These are phyloP conservation scores for Cadophora luteo-olivacea DNA, from an alignment of 2,329 filamentous ascomycete genomes.

Conservation along the genomic window DNA sequence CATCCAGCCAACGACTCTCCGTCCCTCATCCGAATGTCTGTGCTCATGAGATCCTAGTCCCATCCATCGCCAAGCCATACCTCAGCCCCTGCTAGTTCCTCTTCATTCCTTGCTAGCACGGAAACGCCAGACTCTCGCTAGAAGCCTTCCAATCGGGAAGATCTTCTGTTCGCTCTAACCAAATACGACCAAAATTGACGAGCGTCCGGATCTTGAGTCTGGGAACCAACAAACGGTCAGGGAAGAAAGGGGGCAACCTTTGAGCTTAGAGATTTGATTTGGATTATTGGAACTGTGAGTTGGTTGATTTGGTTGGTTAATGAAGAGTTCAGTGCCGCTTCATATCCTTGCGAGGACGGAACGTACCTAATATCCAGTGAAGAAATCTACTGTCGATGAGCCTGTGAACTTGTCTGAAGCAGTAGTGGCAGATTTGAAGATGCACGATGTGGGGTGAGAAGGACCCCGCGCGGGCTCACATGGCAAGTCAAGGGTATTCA, in stretches of 20 bases:
- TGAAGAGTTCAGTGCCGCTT: too few relatives aligned
- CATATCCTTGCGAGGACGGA: too few relatives aligned
- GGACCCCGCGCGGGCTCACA: not conserved
- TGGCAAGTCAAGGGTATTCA: not conserved
- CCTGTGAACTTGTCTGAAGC: too few relatives aligned
- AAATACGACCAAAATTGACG: constrained; percentile 41
- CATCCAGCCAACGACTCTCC: too few relatives aligned
- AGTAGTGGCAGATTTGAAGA: not conserved
- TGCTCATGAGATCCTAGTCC: not conserved
- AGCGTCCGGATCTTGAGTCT: constrained; percentile 10
- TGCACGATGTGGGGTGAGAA: not conserved
- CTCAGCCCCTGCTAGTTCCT: too few relatives aligned
- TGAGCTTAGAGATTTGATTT: not conserved
- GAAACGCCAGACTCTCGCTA: constrained; percentile 31
- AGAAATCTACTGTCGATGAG: not conserved
- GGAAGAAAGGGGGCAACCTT: not conserved
- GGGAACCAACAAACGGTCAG: not conserved
- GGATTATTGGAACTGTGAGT: not conserved
- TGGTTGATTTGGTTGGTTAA: not conserved
- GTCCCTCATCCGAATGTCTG: not conserved
- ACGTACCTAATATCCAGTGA: not conserved
- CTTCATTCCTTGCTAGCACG: constrained; percentile 1
- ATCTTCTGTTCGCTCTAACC: constrained; percentile 33
- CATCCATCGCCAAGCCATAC: constrained; percentile 12
- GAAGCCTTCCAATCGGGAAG: constrained; percentile 33